phyloP scores from a whole-genome alignment of 2,329 filamentous ascomycete species.

The Microthyrium microscopicum region DNA sequence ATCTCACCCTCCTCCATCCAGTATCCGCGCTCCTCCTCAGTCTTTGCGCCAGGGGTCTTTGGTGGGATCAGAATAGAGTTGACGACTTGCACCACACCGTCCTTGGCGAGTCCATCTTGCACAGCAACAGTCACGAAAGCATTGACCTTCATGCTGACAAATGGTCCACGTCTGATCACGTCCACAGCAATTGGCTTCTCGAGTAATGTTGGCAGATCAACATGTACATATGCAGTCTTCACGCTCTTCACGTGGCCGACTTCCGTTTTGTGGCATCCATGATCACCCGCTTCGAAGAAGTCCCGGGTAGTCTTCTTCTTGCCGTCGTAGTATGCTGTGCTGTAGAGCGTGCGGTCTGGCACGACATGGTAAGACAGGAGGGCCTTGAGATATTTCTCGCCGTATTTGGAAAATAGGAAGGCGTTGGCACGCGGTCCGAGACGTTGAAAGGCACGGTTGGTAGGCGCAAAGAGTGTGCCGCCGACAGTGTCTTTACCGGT shows the following conservation, averaged over 20 bases:
- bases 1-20: constrained; percentile 35
- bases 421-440: constrained; percentile 60
- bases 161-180: constrained; percentile 48
- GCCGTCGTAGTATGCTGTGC: constrained; percentile 60
- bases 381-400: constrained; percentile 59
- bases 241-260: neutral
- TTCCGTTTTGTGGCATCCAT: neutral
- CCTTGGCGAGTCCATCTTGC: constrained; percentile 54
- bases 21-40: constrained; percentile 14
- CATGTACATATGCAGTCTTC: constrained; percentile 39
- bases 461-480: constrained; percentile 65
- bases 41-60: constrained; percentile 29
- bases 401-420: constrained; percentile 68
- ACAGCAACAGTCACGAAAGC: constrained; percentile 49
- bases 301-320: neutral
- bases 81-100: constrained; percentile 72
- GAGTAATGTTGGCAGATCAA: constrained; percentile 59
- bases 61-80: constrained; percentile 61
- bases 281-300: neutral
- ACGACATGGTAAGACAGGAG: constrained; percentile 67
- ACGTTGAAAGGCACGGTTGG: constrained; percentile 61
- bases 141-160: constrained; percentile 60
- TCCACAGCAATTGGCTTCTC: constrained; percentile 53
- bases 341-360: constrained; percentile 61
- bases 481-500: constrained; percentile 41